Evolutionary conservation across 2,329 filamentous ascomycete species (phyloP), one percentile per base, ranked within the genome.

Genomic region (Cryphonectria nitschkei): DNA sequence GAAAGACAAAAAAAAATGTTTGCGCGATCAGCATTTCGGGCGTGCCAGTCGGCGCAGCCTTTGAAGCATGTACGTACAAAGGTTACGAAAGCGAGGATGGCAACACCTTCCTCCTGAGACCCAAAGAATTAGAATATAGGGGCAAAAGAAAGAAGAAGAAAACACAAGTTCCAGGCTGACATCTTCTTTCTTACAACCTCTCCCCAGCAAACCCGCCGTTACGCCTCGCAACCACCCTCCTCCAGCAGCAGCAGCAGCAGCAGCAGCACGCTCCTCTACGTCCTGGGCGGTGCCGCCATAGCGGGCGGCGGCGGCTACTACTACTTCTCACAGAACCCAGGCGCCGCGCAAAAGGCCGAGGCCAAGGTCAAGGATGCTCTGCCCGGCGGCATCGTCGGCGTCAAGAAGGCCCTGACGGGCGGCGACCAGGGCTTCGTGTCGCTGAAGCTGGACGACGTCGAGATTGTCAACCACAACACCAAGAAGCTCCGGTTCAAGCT

Each of bases 401-500:
- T 80, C 66, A 83, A 84, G 78, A 83, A 83, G 80, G 83, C 88
- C 61, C 86, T 98, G 81, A 92, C 88, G 46, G 95, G 95, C 75
- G 94, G 93, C 75, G 93, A 97, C 73, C 94, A 98, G 83, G 95
- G 94, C 75, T 98, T 94, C 83, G 81, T 98, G 74, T 90, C 90
- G 73, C 87, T 98, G 76, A 90, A 92, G 83, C 86, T 98, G 70
- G 89, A 93, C 70, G 89, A 91, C 69, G 88, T 94, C 65, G 92
- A 97, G 83, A 83, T 86, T 62, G 83, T 98, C 84, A 98, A 94
- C 86, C 92, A 95, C 87, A 98, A 98, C 87, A 97, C 94, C 77
- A 98, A 98, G 90, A 91, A 89, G 77, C 87, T 98, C 80, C 90
- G 93, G 76, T 98, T 99, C 83, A 90, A 91, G 77, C 89, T 98